Conservation (phyloP, 225 moss, liverwort and hornwort genomes). For the Bryum argenteum region DNA sequence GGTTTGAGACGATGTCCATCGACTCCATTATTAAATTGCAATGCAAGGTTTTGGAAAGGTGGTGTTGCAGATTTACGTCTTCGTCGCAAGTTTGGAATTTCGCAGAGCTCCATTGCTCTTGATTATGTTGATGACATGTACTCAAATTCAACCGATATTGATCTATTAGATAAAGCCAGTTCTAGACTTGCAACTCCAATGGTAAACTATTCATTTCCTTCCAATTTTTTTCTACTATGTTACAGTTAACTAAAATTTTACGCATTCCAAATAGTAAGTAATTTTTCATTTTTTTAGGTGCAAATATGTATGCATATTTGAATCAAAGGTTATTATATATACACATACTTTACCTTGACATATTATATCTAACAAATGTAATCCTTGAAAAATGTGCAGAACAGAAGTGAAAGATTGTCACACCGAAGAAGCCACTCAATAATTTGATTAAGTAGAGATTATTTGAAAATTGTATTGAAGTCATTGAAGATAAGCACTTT, state of each 20-base stretch:
- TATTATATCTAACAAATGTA: slow-evolving; percentile 15
- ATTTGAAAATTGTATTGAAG: background rate
- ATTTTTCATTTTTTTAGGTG: no score
- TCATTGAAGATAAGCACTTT: no score
- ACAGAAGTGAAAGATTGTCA: slow-evolving; percentile 37
- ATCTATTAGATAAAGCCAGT: slow-evolving; percentile 7
- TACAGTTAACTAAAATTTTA: no score
- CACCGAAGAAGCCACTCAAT: slow-evolving; percentile 41
- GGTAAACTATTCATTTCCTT: slow-evolving; percentile 12
- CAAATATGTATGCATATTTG: no score
- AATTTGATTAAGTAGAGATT: slow-evolving; percentile 2
- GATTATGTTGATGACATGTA: slow-evolving; percentile 19
- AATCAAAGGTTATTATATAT: no score
- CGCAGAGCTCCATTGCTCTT: slow-evolving; percentile 9
- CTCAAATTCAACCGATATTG: slow-evolving; percentile 27
- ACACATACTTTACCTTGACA: no score
- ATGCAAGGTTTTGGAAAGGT: slow-evolving; percentile 25
- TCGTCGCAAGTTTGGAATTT: slow-evolving; percentile 21
- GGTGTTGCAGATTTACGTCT: slow-evolving; percentile 24
- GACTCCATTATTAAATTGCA: background rate
- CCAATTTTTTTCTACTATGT: no score
- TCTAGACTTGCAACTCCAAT: slow-evolving; percentile 33
- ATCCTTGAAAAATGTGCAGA: slow-evolving; percentile 37
- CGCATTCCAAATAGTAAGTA: no score
- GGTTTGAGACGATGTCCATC: slow-evolving; percentile 14